A percentile compares a stretch with the other conserved stretches of the same genome.
phyloP scores from a whole-genome alignment of 768 basidiomycete species.

The Phylloporus sp. region DNA sequence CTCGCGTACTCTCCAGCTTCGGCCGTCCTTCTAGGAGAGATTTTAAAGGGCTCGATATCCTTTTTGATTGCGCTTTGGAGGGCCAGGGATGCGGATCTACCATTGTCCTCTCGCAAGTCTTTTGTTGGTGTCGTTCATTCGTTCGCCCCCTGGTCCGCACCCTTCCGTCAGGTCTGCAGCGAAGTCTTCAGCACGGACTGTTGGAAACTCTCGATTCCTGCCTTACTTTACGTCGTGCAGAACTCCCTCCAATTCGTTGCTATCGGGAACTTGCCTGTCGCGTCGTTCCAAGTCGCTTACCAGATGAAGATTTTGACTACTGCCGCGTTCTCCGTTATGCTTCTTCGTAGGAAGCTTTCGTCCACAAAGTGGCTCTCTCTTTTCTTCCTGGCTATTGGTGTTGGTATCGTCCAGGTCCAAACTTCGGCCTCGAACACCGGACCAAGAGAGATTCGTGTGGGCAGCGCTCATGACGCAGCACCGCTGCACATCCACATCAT shows the following conservation, averaged over 20 bases:
- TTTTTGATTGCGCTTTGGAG: constrained; percentile 74
- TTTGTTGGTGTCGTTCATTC: constrained; percentile 34
- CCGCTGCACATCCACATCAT: constrained; percentile 64
- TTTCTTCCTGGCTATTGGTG: constrained; percentile 85
- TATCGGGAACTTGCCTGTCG: constrained; percentile 90
- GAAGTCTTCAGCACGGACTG: constrained; percentile 90
- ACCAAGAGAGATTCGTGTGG: constrained; percentile 43
- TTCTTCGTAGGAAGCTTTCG: constrained; percentile 73
- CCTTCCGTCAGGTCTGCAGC: constrained; percentile 53
- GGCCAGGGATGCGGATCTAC: constrained; percentile 42
- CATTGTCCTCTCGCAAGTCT: constrained; percentile 40
- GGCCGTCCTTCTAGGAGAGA: constrained; percentile 91
- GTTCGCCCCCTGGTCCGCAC: constrained; percentile 44
- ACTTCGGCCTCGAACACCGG: constrained; percentile 39
- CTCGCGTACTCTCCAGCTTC: constrained; percentile 89
- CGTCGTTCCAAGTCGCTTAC: constrained; percentile 96
- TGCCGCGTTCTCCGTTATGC: constrained; percentile 83
- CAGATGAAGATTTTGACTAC: constrained; percentile 99
- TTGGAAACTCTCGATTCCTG: constrained; percentile 98
- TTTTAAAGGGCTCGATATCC: constrained; percentile 91
- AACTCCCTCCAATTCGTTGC: constrained; percentile 98
- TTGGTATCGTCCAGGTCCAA: constrained; percentile 94
- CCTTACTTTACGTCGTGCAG: constrained; percentile 92
- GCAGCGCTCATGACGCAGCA: constrained; percentile 65
- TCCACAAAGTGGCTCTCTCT: constrained; percentile 83